Evolutionary conservation across 2,329 filamentous ascomycete genomes (phyloP).

Genomic region (Gaeumannomyces sp.): DNA sequence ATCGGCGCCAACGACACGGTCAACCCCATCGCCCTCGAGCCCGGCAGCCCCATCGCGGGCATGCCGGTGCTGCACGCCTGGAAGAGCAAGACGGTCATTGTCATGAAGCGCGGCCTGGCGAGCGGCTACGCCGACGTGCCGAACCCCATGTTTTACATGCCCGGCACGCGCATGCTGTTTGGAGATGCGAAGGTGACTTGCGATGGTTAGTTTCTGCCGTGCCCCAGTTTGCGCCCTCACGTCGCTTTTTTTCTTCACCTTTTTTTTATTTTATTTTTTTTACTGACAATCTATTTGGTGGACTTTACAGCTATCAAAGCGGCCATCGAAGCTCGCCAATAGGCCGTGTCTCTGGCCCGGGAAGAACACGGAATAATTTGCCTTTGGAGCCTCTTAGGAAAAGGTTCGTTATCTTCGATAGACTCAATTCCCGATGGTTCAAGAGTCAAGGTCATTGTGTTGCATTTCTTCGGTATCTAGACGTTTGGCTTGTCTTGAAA

Average conservation of each 20-base stretch:
- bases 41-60: constrained; percentile 76
- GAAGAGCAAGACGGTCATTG: constrained; percentile 88
- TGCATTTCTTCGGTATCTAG: too few relatives aligned
- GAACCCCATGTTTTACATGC: constrained; percentile 44
- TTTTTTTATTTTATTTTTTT: neutral
- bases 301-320: constrained; percentile 23
- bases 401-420: too few relatives aligned
- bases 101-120: constrained; percentile 89
- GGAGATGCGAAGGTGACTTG: constrained; percentile 81
- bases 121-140: constrained; percentile 68
- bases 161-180: constrained; percentile 84
- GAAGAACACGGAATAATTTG: neutral
- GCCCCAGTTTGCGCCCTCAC: constrained; percentile 7
- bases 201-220: constrained; percentile 52
- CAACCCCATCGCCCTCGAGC: constrained; percentile 81
- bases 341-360: constrained; percentile 10
- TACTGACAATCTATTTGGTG: neutral
- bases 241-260: too few relatives aligned
- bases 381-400: neutral
- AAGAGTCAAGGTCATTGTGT: too few relatives aligned
- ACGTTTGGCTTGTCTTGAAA: too few relatives aligned
- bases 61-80: constrained; percentile 91
- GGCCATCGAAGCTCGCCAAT: constrained; percentile 24
- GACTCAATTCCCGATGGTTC: too few relatives aligned
- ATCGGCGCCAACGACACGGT: constrained; percentile 93